phyloP scores from a whole-genome alignment of 192 early-diverging fungal species.

The Rhizophagus sp. region DNA sequence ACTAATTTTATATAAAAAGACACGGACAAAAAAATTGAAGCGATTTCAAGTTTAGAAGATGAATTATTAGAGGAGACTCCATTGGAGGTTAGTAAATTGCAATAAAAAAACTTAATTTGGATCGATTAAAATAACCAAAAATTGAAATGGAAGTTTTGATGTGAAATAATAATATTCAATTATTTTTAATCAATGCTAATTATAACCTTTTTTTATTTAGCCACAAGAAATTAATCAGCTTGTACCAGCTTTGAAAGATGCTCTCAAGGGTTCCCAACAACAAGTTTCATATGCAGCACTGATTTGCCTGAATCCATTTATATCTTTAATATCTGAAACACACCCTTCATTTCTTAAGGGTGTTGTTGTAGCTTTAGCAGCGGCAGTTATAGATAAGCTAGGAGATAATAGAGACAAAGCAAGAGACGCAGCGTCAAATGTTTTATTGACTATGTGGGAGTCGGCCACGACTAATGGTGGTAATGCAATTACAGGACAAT shows the following conservation, averaged over 20 bases:
- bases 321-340: conserved; percentile 6
- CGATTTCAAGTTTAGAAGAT: conserved; percentile 20
- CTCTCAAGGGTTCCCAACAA: conserved; percentile 10
- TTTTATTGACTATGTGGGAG: conserved; percentile 13
- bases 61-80: conserved; percentile 1
- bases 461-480: background rate
- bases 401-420: conserved; percentile 24
- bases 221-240: conserved; percentile 25
- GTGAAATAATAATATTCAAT: background rate
- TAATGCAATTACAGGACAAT: background rate
- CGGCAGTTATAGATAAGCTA: conserved; percentile 19
- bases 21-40: conserved; percentile 23
- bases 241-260: conserved; percentile 2
- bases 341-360: conserved; percentile 6
- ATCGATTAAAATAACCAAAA: background rate
- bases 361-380: conserved; percentile 1
- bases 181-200: background rate
- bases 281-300: conserved; percentile 16
- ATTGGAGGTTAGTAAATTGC: conserved; percentile 13
- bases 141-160: background rate
- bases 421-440: conserved; percentile 5
- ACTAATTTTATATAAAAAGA: conserved; percentile 14
- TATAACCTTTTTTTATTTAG: background rate
- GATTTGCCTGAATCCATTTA: background rate
- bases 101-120: background rate